Base-by-base conservation (phyloP, 23 red algal species). In the Pyropia yezoensis region DNA sequence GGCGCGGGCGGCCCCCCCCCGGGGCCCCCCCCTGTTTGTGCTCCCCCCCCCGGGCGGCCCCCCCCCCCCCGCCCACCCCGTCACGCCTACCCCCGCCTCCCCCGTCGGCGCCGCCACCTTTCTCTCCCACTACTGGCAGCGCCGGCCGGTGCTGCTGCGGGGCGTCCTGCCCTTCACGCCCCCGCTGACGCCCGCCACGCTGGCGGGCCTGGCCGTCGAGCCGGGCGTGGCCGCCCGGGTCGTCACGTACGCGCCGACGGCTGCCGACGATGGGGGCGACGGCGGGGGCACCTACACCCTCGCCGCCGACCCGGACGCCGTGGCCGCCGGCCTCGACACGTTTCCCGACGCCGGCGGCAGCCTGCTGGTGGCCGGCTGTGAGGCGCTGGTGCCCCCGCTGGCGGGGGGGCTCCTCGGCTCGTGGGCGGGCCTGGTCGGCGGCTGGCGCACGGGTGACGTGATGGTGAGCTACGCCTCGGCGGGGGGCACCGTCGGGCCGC, bases 391-490 rank as follows among this genome's bases (percentile, higher is more conserved):
- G 14, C 90, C 75, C 1, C 33, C 61, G 53, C 73, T 82, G 12
- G 62, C 70, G 23, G 64, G 80, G 22, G 30, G 86, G 8, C 67
- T 88, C 7, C 54, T 82, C 34, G 59, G 52, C 78, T 95, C 86
- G 50, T 18, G 39, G 39, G 39, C 39, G 39, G 39, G 56, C 17
- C 79, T 95, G 51, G 39, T 95, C 27, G 76, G 80, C 21, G 80
- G 79, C 59, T 95, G 78, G 75, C 80, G 90, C 33, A 39, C 86
- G 33, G 90, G 86, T 62, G 90, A 95, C 63, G 82, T 95, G n/a
- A 87, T 87, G 82, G 71, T 88, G 2, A 73, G 65, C 7, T 95
- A 95, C 62, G 90, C 74, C 19, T 58, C 82, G 21, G 45, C 6
- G 20, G 80, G 81, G 16, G 90, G 90, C 57, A 71, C 80, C 57